These are phyloP conservation scores for Aspergillaceae sp. DNA, from an alignment of 2,329 filamentous ascomycete genomes.

Conservation along the genomic window DNA sequence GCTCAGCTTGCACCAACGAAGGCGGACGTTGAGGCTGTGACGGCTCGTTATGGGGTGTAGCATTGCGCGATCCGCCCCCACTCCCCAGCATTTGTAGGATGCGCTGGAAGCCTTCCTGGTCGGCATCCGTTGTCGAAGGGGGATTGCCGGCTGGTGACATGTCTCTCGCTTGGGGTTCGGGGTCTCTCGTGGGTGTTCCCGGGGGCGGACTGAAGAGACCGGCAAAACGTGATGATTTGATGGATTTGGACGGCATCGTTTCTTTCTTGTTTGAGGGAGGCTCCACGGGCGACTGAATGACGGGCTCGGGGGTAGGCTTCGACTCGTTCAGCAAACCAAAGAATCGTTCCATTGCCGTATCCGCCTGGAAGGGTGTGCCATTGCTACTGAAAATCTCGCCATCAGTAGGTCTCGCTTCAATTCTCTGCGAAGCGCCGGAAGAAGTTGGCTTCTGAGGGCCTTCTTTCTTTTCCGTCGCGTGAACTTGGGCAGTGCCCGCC, in stretches of 20 bases:
- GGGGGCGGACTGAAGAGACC: conserved; percentile 60
- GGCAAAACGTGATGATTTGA: conserved; percentile 75
- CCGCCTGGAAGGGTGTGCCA: conserved; percentile 54
- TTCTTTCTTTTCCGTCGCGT: conserved; percentile 28
- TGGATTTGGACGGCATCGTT: conserved; percentile 42
- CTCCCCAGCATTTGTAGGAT: conserved; percentile 72
- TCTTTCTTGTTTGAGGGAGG: conserved; percentile 36
- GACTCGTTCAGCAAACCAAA: conserved; percentile 55
- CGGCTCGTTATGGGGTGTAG: conserved; percentile 36
- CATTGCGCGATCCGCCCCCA: conserved; percentile 38
- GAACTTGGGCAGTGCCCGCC: conserved; percentile 43
- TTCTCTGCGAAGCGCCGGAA: conserved; percentile 23
- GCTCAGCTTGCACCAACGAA: conserved; percentile 23
- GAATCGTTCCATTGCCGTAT: conserved; percentile 67
- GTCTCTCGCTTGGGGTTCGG: conserved; percentile 17
- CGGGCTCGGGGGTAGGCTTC: conserved; percentile 34
- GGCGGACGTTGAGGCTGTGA: conserved; percentile 22
- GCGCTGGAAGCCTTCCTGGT: conserved; percentile 78
- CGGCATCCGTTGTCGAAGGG: conserved; percentile 47
- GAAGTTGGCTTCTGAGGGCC: conserved; percentile 18
- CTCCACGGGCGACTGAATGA: conserved; percentile 29
- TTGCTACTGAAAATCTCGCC: conserved; percentile 46
- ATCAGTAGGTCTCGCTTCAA: conserved; percentile 34
- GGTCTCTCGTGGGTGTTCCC: conserved; percentile 44
- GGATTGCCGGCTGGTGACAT: conserved; percentile 22